phyloP scores from a whole-genome alignment of 148 eudicot genomes.

The Euryodendron excelsum region DNA sequence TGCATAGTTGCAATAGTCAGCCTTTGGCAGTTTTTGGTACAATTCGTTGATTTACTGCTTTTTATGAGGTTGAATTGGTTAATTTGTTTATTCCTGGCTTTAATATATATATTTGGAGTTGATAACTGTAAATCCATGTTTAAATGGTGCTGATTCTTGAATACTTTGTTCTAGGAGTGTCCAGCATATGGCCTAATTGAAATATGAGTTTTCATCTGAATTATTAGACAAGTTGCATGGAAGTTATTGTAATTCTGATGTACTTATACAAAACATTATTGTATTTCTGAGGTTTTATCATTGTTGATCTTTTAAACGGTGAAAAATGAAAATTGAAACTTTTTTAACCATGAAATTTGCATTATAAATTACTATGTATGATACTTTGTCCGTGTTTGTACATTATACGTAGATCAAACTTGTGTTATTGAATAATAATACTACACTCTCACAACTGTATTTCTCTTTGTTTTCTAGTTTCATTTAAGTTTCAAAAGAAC shows the following conservation, averaged over 20 bases:
- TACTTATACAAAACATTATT: too few relatives aligned
- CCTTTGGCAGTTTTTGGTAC: neutral
- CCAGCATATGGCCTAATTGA: too few relatives aligned
- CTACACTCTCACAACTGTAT: neutral
- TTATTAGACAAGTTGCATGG: too few relatives aligned
- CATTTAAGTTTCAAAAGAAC: constrained; percentile 5
- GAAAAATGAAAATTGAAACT: too few relatives aligned
- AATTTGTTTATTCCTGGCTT: neutral
- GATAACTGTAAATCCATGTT: neutral
- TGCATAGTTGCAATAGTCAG: neutral
- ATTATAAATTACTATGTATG: neutral
- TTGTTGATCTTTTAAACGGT: too few relatives aligned
- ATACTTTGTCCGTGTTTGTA: neutral
- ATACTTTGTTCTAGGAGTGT: neutral
- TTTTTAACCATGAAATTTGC: neutral
- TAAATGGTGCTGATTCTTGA: constrained; percentile 5
- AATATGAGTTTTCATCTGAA: neutral
- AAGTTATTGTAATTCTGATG: too few relatives aligned
- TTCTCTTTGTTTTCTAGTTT: neutral
- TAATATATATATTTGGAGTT: neutral
- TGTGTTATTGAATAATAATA: neutral
- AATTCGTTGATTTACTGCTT: neutral
- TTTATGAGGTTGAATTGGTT: neutral
- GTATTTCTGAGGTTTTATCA: too few relatives aligned
- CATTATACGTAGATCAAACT: neutral